These are phyloP conservation scores for Volutella citrinella DNA, from an alignment of 2,329 filamentous ascomycete species.

Conservation along the genomic window DNA sequence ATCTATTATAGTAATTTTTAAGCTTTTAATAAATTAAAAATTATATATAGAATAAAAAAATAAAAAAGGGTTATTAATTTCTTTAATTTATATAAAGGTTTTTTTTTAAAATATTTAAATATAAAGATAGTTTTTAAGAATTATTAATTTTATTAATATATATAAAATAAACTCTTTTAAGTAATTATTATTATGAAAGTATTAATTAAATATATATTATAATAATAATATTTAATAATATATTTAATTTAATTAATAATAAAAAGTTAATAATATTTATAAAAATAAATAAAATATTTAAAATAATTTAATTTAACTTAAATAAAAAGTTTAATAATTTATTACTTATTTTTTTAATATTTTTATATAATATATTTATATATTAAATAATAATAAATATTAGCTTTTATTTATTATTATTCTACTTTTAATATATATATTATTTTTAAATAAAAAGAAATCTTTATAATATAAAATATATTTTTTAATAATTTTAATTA, in stretches of 20 bases:
- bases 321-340: too few species aligned
- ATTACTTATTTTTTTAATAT: too few species aligned
- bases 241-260: too few species aligned
- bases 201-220: constrained; percentile 1
- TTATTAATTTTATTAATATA: not conserved
- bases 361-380: too few species aligned
- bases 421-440: too few species aligned
- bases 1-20: not conserved
- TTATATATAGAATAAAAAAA: not conserved
- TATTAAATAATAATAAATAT: too few species aligned
- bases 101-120: not conserved
- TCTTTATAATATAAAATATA: too few species aligned
- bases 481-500: too few species aligned
- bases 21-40: not conserved
- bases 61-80: not conserved
- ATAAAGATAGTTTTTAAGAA: not conserved
- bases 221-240: not conserved
- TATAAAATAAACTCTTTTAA: not conserved
- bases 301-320: not conserved
- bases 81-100: not conserved
- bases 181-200: not conserved
- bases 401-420: too few species aligned
- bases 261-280: constrained; percentile 1
- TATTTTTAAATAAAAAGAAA: too few species aligned
- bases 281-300: not conserved